phyloP scores from a whole-genome alignment of 805 yeast species.

The Lachancea kluyveri region DNA sequence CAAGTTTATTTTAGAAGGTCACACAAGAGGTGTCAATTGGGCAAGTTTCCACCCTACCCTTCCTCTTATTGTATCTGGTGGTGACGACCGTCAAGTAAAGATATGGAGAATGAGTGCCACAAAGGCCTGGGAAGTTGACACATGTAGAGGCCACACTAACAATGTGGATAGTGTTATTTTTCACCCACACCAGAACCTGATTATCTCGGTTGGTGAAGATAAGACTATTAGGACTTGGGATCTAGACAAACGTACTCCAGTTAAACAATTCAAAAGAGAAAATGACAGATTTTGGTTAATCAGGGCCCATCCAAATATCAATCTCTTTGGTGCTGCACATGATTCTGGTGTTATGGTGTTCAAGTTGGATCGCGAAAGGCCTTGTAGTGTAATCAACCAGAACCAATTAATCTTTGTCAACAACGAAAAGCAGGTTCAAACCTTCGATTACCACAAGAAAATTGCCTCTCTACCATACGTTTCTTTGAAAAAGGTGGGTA shows the following conservation, averaged over 20 bases:
- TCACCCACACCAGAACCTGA: conserved; percentile 90
- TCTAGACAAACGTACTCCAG: conserved; percentile 84
- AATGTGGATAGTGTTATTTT: conserved; percentile 84
- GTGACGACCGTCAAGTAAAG: conserved; percentile 92
- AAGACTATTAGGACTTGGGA: conserved; percentile 97
- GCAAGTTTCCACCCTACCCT: conserved; percentile 96
- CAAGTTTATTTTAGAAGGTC: conserved; percentile 94
- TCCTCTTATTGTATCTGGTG: conserved; percentile 91
- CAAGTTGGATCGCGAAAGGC: conserved; percentile 95
- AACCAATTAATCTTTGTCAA: conserved; percentile 72
- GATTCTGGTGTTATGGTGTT: conserved; percentile 98
- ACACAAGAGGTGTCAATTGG: conserved; percentile 98
- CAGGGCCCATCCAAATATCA: conserved; percentile 82
- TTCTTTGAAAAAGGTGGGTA: conserved; percentile 78
- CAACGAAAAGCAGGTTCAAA: conserved; percentile 79
- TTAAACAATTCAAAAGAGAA: conserved; percentile 90
- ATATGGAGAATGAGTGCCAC: conserved; percentile 97
- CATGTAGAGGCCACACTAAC: conserved; percentile 96
- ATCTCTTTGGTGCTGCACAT: conserved; percentile 93
- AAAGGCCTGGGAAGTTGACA: conserved; percentile 98
- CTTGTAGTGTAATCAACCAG: conserved; percentile 61
- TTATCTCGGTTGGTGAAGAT: conserved; percentile 92
- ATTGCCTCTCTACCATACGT: conserved; percentile 71
- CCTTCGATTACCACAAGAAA: conserved; percentile 60
- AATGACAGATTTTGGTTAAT: conserved; percentile 92